A percentile compares a stretch with the other conserved stretches of the same genome.
These are phyloP conservation scores for Acaromyces ingoldii DNA, from an alignment of 1,284 basidiomycete species.

Conservation along the genomic window DNA sequence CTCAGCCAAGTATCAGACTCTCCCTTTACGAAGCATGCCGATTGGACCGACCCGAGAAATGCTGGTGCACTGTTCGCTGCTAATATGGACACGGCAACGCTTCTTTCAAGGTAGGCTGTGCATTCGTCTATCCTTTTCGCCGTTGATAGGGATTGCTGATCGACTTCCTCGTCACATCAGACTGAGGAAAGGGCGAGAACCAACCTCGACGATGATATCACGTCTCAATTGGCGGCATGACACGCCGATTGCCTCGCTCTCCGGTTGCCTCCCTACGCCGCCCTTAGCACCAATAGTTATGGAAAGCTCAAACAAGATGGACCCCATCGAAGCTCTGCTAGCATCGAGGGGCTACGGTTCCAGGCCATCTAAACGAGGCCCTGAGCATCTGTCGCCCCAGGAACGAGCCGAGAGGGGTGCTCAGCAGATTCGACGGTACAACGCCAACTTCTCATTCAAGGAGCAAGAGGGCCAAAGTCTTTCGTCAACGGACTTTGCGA, in stretches of 20 bases:
- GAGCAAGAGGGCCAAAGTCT: not conserved
- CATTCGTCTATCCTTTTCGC: too few relatives aligned
- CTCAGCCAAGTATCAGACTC: not conserved
- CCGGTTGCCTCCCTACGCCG: conserved; percentile 37
- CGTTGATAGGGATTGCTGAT: too few relatives aligned
- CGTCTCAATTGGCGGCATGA: conserved; percentile 44
- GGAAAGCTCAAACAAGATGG: conserved; percentile 2
- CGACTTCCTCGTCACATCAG: too few relatives aligned
- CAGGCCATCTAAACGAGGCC: not conserved
- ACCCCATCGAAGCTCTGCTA: conserved; percentile 39
- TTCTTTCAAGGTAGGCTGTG: too few relatives aligned
- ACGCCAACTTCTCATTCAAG: not conserved
- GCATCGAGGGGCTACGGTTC: conserved; percentile 29
- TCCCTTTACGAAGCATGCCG: conserved; percentile 2
- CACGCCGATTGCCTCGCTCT: conserved; percentile 39
- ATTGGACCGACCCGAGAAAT: conserved; percentile 30
- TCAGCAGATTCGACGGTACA: not conserved
- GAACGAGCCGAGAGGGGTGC: conserved; percentile 1
- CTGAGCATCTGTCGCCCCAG: not conserved
- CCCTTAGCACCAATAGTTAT: conserved; percentile 20
- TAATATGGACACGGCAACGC: conserved; percentile 43
- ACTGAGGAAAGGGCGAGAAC: conserved; percentile 20
- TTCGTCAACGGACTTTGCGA: conserved; percentile 11
- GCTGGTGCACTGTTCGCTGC: conserved; percentile 32
- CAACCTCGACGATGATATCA: conserved; percentile 21